Base-by-base conservation (phyloP, 163 green algal genomes). In the Trebouxia gelatinosa region DNA sequence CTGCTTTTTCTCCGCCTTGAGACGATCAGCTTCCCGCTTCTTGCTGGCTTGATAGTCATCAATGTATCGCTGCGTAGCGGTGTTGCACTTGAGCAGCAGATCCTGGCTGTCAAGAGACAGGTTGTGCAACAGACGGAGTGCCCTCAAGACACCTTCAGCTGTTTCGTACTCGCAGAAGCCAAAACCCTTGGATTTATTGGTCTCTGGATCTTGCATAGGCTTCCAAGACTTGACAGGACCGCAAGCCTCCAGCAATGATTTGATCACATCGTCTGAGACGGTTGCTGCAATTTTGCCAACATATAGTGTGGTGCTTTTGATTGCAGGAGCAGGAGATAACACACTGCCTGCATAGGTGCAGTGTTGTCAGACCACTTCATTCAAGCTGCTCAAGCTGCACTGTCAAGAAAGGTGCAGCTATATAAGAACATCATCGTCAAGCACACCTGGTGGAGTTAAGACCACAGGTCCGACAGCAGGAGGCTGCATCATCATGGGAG, bases 271-370 rank as follows among this genome's bases (percentile, higher is more conserved):
- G 23, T 93, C 88, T 7, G 91, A 81, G 37, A 97, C 78, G 3
- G 78, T 91, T 28, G 89, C 35, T 1, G 93, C 90, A 51, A 98
- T 97, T 78, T 98, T 98, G 40, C 95, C 95, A 9, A 98, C 92
- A 68, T 96, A 98, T 5, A 97, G 82, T 0, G 85, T 95, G 0
- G 91, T 94, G 62, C 70, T 86, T 75, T 91, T 91, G 26, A 48
- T 40, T 11, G 58, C 51, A 29, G 62, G 48, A n/a, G 65, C 43
- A 54, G 67, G 40, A 38, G 68, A 40, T 5, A 31, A 11, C 40
- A 29, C 46, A 19, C 68, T 61, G 40, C 39, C 43, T 61, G 29
- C 40, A 51, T n/a, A 9, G 37, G 21, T 37, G 21, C 3, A 51
- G 11, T 13, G 9, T 9, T 54, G 43, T 66, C 57, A 66, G 57